Conservation (phyloP, 371 early-diverging fungal genomes). For the Choanephora cucurbitarum region DNA sequence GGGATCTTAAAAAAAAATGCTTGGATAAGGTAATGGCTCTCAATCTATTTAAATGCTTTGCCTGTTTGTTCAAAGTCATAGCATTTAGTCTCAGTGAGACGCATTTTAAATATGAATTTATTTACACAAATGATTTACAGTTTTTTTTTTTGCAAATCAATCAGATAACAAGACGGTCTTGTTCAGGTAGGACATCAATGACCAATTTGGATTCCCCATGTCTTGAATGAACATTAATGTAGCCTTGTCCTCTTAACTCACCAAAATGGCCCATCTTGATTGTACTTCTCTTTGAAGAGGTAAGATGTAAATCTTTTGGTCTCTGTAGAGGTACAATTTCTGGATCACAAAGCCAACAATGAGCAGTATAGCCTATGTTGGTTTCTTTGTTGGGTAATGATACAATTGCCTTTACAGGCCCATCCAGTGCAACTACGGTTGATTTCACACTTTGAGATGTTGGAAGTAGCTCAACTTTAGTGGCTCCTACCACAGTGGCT, state of each 20-base stretch:
- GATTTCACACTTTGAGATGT: conserved; percentile 10
- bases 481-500: conserved; percentile 12
- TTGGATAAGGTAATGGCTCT: too few species aligned
- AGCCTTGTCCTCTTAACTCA: background rate
- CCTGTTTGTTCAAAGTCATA: too few species aligned
- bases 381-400: background rate
- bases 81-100: too few species aligned
- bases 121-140: too few species aligned
- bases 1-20: too few species aligned
- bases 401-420: conserved; percentile 14
- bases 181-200: background rate
- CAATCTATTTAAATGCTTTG: too few species aligned
- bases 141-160: too few species aligned
- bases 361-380: conserved; percentile 1
- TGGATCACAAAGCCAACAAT: conserved; percentile 22
- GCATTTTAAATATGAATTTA: too few species aligned
- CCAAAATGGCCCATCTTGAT: conserved; percentile 16
- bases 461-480: conserved; percentile 13
- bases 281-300: background rate
- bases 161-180: too few species aligned
- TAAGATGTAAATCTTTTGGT: background rate
- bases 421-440: conserved; percentile 13
- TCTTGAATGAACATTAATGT: conserved; percentile 16
- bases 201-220: conserved; percentile 14
- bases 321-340: background rate